These are phyloP conservation scores for Monosporascus sp. DNA, from an alignment of 2,329 filamentous ascomycete genomes.

Conservation along the genomic window DNA sequence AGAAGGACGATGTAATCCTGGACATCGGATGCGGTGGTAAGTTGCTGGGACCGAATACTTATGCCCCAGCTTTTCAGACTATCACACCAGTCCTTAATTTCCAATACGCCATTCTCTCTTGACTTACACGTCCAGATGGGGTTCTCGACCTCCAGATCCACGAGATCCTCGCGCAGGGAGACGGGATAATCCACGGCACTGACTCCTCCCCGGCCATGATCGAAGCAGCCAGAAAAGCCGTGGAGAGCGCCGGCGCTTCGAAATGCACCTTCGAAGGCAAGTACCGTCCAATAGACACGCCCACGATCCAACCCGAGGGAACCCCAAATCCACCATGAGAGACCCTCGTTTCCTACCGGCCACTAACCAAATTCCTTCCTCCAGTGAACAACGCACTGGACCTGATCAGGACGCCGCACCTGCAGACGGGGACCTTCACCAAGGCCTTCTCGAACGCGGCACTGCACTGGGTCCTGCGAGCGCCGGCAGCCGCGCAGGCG, in stretches of 20 bases:
- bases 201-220: slow-evolving; percentile 59
- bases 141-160: slow-evolving; percentile 52
- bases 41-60: slow-evolving; percentile 7
- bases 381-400: slow-evolving; percentile 42
- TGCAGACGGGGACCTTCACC: slow-evolving; percentile 35
- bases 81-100: not conserved
- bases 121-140: slow-evolving; percentile 41
- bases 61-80: not conserved
- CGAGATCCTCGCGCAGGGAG: slow-evolving; percentile 38
- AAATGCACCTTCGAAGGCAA: slow-evolving; percentile 42
- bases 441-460: slow-evolving; percentile 65
- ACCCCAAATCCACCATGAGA: no score
- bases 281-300: not conserved
- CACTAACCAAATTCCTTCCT: not conserved
- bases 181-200: slow-evolving; percentile 47
- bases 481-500: slow-evolving; percentile 32
- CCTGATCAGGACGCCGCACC: slow-evolving; percentile 27
- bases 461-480: slow-evolving; percentile 60
- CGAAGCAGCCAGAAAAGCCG: slow-evolving; percentile 39
- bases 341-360: no score
- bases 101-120: not conserved
- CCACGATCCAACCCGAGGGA: no score
- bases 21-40: slow-evolving; percentile 61
- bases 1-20: slow-evolving; percentile 52
- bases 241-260: slow-evolving; percentile 24